These are phyloP conservation scores for Apophysomyces elegans DNA, from an alignment of 371 early-diverging fungal species.

Conservation along the genomic window DNA sequence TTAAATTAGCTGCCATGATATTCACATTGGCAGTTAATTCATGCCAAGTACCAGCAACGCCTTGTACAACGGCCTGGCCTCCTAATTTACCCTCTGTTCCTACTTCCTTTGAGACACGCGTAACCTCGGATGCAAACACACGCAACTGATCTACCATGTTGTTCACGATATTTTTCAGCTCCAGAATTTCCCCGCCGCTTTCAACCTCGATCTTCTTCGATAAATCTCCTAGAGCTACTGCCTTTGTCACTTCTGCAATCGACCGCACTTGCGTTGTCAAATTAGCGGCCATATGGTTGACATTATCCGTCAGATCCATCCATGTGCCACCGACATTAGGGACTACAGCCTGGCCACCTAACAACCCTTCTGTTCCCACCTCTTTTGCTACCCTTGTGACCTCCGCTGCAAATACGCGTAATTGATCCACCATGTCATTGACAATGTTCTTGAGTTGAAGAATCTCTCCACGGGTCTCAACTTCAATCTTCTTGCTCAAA, in stretches of 20 bases:
- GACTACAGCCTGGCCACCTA: slow-evolving; percentile 36
- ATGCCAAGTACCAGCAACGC: slow-evolving; percentile 40
- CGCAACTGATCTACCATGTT: slow-evolving; percentile 6
- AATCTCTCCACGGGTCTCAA: slow-evolving; percentile 2
- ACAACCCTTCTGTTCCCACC: slow-evolving; percentile 5
- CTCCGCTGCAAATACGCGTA: neutral
- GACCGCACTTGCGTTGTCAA: slow-evolving; percentile 18
- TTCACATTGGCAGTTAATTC: slow-evolving; percentile 38
- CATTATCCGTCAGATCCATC: slow-evolving; percentile 41
- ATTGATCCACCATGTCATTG: slow-evolving; percentile 7
- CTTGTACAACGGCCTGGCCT: slow-evolving; percentile 39
- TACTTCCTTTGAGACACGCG: slow-evolving; percentile 36
- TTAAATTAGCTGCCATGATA: slow-evolving; percentile 23
- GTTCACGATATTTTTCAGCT: slow-evolving; percentile 5
- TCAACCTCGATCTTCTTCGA: slow-evolving; percentile 18
- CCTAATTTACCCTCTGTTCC: slow-evolving; percentile 38
- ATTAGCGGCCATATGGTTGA: slow-evolving; percentile 22
- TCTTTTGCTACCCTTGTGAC: neutral
- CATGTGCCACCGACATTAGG: slow-evolving; percentile 51
- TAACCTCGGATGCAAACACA: slow-evolving; percentile 35
- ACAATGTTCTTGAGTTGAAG: slow-evolving; percentile 1
- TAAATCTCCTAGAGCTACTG: slow-evolving; percentile 21
- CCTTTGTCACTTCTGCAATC: slow-evolving; percentile 15
- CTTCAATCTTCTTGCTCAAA: neutral
- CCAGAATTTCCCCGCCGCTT: slow-evolving; percentile 17